A percentile compares a stretch with the other conserved stretches of the same genome.
These are phyloP conservation scores for Dichomitus squalens DNA, from an alignment of 1,284 basidiomycete genomes.

Conservation along the genomic window DNA sequence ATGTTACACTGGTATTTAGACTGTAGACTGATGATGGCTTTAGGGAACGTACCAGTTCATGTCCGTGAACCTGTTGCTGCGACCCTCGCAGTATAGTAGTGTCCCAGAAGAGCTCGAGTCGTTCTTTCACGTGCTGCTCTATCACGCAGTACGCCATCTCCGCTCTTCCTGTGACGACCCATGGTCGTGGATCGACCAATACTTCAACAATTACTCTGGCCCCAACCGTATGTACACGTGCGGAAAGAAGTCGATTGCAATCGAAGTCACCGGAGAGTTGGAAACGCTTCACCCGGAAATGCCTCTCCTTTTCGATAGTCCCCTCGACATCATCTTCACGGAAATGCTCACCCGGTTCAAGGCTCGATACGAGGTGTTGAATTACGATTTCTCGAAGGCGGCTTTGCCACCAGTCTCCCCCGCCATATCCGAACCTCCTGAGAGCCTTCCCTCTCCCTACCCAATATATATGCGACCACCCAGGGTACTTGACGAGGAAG, in stretches of 20 bases:
- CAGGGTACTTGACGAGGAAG: too few species aligned
- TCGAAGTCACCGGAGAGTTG: too few species aligned
- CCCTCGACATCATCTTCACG: too few species aligned
- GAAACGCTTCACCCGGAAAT: too few species aligned
- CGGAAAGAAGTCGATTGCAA: not conserved
- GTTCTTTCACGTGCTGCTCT: slow-evolving; percentile 12
- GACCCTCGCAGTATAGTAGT: not conserved
- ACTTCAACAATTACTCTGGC: not conserved
- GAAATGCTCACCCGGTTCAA: too few species aligned
- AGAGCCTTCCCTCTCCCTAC: not conserved
- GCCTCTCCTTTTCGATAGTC: too few species aligned
- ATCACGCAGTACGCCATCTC: not conserved
- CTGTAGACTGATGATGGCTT: not conserved
- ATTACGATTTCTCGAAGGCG: too few species aligned
- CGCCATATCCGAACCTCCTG: not conserved
- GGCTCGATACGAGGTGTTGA: too few species aligned
- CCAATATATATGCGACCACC: too few species aligned
- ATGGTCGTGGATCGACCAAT: not conserved
- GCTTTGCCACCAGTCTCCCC: too few species aligned
- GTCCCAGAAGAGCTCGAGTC: slow-evolving; percentile 9
- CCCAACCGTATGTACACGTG: not conserved
- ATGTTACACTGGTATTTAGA: too few species aligned
- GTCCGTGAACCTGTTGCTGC: not conserved
- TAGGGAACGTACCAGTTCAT: slow-evolving; percentile 13
- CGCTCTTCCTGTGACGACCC: not conserved